phyloP scores from a whole-genome alignment of 768 basidiomycete species.

The Candolleomyces eurysporus region DNA sequence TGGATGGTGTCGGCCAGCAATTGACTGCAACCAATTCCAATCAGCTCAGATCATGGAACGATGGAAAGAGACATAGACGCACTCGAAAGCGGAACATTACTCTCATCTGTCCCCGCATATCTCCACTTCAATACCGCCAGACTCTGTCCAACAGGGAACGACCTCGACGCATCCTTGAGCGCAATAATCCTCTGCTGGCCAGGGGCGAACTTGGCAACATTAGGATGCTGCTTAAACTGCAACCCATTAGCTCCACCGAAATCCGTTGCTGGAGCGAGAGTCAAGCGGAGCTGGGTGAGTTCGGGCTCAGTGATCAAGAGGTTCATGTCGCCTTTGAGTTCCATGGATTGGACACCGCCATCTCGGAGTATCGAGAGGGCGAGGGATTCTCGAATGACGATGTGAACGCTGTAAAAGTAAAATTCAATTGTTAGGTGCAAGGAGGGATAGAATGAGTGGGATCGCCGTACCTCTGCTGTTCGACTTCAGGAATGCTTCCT shows the following conservation, averaged over 20 bases:
- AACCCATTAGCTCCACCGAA: slow-evolving; percentile 58
- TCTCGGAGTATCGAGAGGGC: slow-evolving; percentile 82
- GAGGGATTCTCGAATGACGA: slow-evolving; percentile 80
- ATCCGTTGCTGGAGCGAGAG: slow-evolving; percentile 56
- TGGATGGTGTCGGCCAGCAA: slow-evolving; percentile 93
- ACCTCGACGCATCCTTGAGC: slow-evolving; percentile 77
- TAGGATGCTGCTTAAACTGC: slow-evolving; percentile 97
- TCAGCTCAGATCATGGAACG: slow-evolving; percentile 1
- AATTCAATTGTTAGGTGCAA: not conserved
- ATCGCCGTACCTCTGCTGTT: slow-evolving; percentile 62
- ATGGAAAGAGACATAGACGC: slow-evolving; percentile 27
- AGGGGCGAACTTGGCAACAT: slow-evolving; percentile 82
- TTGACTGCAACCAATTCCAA: slow-evolving; percentile 59
- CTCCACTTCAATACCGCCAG: slow-evolving; percentile 92
- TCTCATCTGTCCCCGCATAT: slow-evolving; percentile 88
- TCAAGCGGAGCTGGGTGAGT: slow-evolving; percentile 68
- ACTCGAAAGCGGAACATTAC: slow-evolving; percentile 89
- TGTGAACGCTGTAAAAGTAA: slow-evolving; percentile 63
- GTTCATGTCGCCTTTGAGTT: slow-evolving; percentile 94
- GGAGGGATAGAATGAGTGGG: not conserved
- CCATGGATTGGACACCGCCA: slow-evolving; percentile 86
- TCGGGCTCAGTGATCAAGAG: slow-evolving; percentile 78
- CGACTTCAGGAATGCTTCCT: slow-evolving; percentile 72
- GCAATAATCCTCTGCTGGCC: slow-evolving; percentile 64
- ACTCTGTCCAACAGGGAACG: slow-evolving; percentile 86